Evolutionary conservation across 345 rosid genomes (phyloP).

Genomic region (Acer saccharum): DNA sequence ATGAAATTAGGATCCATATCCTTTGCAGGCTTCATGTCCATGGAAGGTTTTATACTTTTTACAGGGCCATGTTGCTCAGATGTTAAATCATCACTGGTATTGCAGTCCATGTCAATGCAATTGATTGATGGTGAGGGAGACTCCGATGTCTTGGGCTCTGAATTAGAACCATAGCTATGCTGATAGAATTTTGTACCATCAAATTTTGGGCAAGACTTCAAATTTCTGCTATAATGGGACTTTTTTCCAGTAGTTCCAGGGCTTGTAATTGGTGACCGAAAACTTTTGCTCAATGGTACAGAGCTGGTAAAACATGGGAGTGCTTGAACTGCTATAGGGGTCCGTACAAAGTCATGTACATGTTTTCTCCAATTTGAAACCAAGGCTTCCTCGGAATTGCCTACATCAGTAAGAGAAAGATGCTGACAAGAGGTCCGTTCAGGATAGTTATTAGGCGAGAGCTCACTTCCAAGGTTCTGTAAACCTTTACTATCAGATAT

Average conservation of each 20-base stretch:
- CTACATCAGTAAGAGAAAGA: conserved; percentile 22
- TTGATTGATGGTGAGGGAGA: background rate
- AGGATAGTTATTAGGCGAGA: conserved; percentile 16
- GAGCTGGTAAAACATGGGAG: conserved; percentile 35
- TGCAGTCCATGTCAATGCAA: background rate
- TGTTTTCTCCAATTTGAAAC: conserved; percentile 23
- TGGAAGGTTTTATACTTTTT: background rate
- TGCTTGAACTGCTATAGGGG: conserved; percentile 42
- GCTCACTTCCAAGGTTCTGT: conserved; percentile 11
- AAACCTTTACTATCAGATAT: conserved; percentile 13
- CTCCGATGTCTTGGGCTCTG: background rate
- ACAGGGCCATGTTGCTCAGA: background rate
- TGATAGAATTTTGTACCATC: background rate
- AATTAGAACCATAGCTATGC: conserved; percentile 12
- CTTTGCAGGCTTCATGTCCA: conserved; percentile 13
- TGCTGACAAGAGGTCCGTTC: conserved; percentile 20
- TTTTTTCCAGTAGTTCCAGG: conserved; percentile 6
- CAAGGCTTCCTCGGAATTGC: conserved; percentile 9
- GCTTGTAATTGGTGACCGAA: conserved; percentile 16
- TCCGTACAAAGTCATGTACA: conserved; percentile 2
- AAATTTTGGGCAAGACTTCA: conserved; percentile 13
- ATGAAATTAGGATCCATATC: conserved; percentile 15
- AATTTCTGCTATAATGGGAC: conserved; percentile 2
- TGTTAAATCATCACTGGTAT: conserved; percentile 4
- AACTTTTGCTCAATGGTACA: conserved; percentile 14